These are phyloP conservation scores for Epichloe festucae DNA, from an alignment of 2,329 filamentous ascomycete genomes.

Conservation along the genomic window DNA sequence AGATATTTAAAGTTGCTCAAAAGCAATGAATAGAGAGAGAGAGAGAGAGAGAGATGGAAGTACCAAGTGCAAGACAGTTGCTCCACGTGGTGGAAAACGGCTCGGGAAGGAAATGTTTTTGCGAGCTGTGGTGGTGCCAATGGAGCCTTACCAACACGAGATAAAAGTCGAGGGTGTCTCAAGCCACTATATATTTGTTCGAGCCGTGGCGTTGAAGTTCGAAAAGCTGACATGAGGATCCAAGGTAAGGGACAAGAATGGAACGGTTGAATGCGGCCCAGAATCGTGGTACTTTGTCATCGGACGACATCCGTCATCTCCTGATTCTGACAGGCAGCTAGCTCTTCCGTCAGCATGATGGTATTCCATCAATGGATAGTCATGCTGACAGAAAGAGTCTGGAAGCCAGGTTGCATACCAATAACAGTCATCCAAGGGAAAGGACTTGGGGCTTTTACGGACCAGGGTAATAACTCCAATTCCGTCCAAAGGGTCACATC, in stretches of 20 bases:
- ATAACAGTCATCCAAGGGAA: no score
- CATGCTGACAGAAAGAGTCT: conserved; percentile 1
- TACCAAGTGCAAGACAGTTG: not conserved
- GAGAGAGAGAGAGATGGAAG: not conserved
- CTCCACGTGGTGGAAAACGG: not conserved
- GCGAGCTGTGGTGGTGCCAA: not conserved
- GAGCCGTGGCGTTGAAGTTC: not conserved
- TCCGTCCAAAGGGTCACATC: conserved; percentile 1
- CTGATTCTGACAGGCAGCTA: not conserved
- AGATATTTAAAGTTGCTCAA: not conserved
- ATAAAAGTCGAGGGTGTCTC: conserved; percentile 1
- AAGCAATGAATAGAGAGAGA: not conserved
- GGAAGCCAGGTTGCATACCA: not conserved
- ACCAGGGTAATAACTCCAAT: not conserved
- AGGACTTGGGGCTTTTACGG: not conserved
- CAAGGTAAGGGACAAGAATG: not conserved
- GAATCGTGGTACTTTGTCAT: not conserved
- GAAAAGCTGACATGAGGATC: not conserved
- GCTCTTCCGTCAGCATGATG: not conserved
- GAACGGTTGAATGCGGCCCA: not conserved
- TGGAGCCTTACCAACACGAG: conserved; percentile 1
- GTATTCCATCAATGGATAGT: not conserved
- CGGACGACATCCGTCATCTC: conserved; percentile 1
- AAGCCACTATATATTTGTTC: conserved; percentile 6
- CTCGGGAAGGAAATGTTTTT: not conserved